phyloP scores from a whole-genome alignment of 1,284 basidiomycete genomes.

The Ceratobasidium sp. region DNA sequence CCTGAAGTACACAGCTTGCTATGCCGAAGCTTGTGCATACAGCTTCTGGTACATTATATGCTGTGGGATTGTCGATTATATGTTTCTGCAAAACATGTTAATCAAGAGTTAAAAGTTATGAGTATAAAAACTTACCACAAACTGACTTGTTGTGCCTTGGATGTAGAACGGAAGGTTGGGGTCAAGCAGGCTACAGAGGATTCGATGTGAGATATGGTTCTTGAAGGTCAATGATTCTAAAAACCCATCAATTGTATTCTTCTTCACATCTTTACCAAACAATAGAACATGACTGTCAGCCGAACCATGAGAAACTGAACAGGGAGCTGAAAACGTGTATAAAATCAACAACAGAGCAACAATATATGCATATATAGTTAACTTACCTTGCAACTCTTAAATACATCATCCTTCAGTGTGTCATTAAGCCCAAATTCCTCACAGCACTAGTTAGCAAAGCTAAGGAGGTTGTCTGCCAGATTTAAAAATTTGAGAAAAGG shows the following conservation, averaged over 20 bases:
- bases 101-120: too few species aligned
- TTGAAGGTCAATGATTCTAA: conserved; percentile 18
- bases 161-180: conserved; percentile 9
- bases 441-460: conserved; percentile 2
- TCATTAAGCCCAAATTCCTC: conserved; percentile 25
- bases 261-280: not conserved
- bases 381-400: conserved; percentile 4
- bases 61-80: not conserved
- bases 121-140: conserved; percentile 18
- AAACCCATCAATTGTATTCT: not conserved
- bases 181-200: conserved; percentile 11
- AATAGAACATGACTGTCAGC: not conserved
- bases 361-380: too few species aligned
- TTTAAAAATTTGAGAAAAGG: not conserved
- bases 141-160: not conserved
- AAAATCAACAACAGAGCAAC: not conserved
- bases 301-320: not conserved
- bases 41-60: not conserved
- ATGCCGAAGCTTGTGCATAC: not conserved
- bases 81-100: too few species aligned
- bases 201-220: conserved; percentile 2
- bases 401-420: not conserved
- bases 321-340: not conserved
- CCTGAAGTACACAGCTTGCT: not conserved
- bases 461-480: not conserved